Evolutionary conservation across 257 asterid genomes (phyloP).

Genomic region (Plectranthus barbatus): DNA sequence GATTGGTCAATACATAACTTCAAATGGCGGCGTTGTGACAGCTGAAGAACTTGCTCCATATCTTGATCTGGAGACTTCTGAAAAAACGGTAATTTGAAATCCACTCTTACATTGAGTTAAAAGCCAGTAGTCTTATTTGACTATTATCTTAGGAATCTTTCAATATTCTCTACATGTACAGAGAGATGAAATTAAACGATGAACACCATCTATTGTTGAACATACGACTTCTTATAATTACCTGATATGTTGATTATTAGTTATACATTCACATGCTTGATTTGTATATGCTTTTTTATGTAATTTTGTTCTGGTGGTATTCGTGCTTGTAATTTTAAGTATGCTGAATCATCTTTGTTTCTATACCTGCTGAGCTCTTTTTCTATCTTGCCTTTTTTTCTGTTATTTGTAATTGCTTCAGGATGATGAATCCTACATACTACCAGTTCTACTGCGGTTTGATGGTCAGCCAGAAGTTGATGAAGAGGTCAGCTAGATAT

Average conservation of each 20-base stretch:
- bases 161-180: not conserved
- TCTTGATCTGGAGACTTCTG: constrained; percentile 68
- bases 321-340: not conserved
- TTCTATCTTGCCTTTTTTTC: constrained; percentile 4
- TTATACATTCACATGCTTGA: too few species aligned
- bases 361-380: not conserved
- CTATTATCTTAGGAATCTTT: not conserved
- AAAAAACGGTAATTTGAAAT: constrained; percentile 37
- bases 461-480: constrained; percentile 95
- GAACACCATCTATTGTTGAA: not conserved
- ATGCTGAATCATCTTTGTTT: not conserved
- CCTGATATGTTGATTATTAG: too few species aligned
- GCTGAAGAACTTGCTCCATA: constrained; percentile 99
- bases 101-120: not conserved
- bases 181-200: not conserved
- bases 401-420: constrained; percentile 26
- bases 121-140: not conserved
- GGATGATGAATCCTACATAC: constrained; percentile 87
- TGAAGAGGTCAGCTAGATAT: constrained; percentile 58
- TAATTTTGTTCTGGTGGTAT: constrained; percentile 3
- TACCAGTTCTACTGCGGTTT: constrained; percentile 85
- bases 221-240: too few species aligned
- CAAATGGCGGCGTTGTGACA: constrained; percentile 92
- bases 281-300: not conserved
- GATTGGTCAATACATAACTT: constrained; percentile 86